Evolutionary conservation across 345 rosid genomes (phyloP), one percentile per base, ranked within the genome.

Genomic region (Trapa incisa): DNA sequence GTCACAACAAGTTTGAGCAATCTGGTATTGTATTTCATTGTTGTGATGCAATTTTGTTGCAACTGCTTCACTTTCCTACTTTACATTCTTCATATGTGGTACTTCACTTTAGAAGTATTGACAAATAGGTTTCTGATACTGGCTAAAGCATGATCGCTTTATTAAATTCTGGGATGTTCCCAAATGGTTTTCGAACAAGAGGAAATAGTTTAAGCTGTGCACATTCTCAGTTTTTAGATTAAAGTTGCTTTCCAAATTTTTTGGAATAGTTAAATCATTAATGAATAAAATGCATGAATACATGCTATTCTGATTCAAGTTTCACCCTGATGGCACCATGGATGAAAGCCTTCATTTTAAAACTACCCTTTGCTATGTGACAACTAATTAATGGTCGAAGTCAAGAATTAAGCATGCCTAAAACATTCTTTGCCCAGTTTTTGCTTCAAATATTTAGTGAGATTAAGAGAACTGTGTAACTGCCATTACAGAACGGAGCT

Each of bases 1-100:
- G 84, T 76, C 81, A 86, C 58, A 82, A 72, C 69, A 84, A 80
- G 65, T 68, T 79, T 71, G 81, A 80, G 70, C 84, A 75, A 52
- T 78, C 92, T 74, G 96, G 98, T 89, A 76, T 32, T 58, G 16
- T 58, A 22, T 58, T 33, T 12, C 63, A 58, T 6, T 4, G 8
- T 17, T 57, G 29, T 15, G 56, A 50, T 14, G 3, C 22, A 16
- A 50, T 16, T n/a, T 54, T 54, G 60, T 54, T 3, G 11, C 60
- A 54, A n/a, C 9, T 54, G 35, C 29, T 54, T 54, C 60, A 54
- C 10, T 54, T n/a, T 54, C 29, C 1, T n/a, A 54, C n/a, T 54
- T 50, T 13, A 17, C 54, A 54, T 17, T 54, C 33, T 29, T 29
- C 32, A 54, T 17, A 54, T 11, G 6, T 29, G 35, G 29, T 22